Percentiles rank a stretch among this genome's conserved stretches.
Conservation (phyloP, 805 yeast genomes). For the Lachancea lanzarotensis region DNA sequence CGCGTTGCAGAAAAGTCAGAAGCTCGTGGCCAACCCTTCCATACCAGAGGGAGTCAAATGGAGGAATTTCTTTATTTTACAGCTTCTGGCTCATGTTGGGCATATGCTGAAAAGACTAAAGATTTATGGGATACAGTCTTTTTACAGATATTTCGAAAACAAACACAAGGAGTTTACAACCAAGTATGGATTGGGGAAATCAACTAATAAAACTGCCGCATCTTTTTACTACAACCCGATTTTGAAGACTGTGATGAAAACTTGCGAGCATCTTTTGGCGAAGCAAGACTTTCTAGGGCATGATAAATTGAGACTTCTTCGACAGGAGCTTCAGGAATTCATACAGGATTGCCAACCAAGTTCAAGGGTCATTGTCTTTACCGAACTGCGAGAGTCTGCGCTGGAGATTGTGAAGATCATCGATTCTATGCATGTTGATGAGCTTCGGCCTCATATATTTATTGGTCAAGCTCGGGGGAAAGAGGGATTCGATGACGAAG, state of each 20-base stretch:
- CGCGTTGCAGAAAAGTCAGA: constrained; percentile 62
- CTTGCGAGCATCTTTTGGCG: constrained; percentile 39
- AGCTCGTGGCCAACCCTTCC: constrained; percentile 45
- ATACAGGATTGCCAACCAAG: constrained; percentile 40
- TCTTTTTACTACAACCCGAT: constrained; percentile 50
- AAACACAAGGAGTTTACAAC: constrained; percentile 53
- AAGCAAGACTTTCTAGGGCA: constrained; percentile 47
- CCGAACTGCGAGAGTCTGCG: constrained; percentile 87
- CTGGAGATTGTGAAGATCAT: constrained; percentile 68
- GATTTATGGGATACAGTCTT: constrained; percentile 77
- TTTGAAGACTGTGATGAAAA: constrained; percentile 39
- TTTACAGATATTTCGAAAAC: constrained; percentile 58
- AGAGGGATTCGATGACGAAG: constrained; percentile 57
- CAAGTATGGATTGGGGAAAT: constrained; percentile 52
- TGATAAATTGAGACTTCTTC: constrained; percentile 59
- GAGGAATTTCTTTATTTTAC: constrained; percentile 58
- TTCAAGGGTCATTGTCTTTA: constrained; percentile 78
- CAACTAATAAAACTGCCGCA: constrained; percentile 57
- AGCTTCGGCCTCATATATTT: constrained; percentile 69
- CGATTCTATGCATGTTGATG: constrained; percentile 37
- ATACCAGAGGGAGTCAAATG: constrained; percentile 68
- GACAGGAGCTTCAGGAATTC: constrained; percentile 52
- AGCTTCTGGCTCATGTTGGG: constrained; percentile 63
- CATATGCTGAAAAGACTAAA: constrained; percentile 62
- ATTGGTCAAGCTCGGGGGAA: constrained; percentile 85